These are phyloP conservation scores for Blastocladiella emersonii DNA, from an alignment of 371 early-diverging fungal species.

Conservation along the genomic window DNA sequence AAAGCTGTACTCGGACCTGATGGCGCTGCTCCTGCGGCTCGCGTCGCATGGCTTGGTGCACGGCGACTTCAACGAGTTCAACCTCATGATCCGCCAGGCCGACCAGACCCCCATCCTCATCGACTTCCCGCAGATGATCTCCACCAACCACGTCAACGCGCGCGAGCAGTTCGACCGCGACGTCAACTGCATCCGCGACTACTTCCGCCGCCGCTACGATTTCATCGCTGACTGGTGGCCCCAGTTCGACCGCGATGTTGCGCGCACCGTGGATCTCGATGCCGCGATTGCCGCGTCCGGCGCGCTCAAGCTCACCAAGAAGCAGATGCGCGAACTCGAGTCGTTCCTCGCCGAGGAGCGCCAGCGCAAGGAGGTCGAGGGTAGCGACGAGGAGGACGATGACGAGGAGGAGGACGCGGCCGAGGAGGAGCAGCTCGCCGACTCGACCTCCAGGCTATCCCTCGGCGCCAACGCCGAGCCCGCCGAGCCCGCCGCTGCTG, in stretches of 20 bases:
- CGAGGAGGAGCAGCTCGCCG: no score
- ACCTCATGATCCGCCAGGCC: constrained; percentile 72
- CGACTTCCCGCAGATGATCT: constrained; percentile 99
- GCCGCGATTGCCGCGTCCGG: constrained; percentile 91
- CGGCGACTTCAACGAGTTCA: constrained; percentile 99
- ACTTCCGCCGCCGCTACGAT: constrained; percentile 76
- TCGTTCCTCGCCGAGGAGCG: constrained; percentile 10
- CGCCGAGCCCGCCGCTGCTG: no score
- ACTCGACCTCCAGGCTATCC: no score
- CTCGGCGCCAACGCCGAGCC: not conserved
- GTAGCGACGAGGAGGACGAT: constrained; percentile 15
- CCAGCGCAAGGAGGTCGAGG: constrained; percentile 8
- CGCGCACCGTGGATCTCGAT: constrained; percentile 78
- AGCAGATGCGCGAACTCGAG: constrained; percentile 78
- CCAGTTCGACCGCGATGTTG: constrained; percentile 64
- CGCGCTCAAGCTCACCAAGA: constrained; percentile 47
- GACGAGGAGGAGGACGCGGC: constrained; percentile 20
- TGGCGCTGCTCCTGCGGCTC: constrained; percentile 88
- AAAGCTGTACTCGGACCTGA: constrained; percentile 78
- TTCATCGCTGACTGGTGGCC: constrained; percentile 85
- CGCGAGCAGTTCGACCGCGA: constrained; percentile 94
- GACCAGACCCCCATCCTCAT: constrained; percentile 79
- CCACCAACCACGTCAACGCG: constrained; percentile 85
- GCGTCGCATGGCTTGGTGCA: constrained; percentile 96
- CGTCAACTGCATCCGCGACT: constrained; percentile 90